A percentile compares a stretch with the other conserved stretches of the same genome.
These are phyloP conservation scores for Vachellia pachyceras DNA, from an alignment of 306 rosid genomes.

Conservation along the genomic window DNA sequence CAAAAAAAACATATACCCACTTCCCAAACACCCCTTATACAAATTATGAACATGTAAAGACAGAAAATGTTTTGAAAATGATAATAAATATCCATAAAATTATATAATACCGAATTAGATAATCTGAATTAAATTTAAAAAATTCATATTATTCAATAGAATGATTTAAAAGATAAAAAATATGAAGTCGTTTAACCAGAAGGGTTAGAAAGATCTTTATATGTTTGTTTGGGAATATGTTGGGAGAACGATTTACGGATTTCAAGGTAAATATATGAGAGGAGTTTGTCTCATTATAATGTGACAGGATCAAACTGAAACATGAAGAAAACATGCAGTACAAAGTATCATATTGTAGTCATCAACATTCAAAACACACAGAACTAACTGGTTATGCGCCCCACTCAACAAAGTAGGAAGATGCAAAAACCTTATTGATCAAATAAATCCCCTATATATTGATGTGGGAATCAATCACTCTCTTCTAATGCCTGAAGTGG, in stretches of 20 bases:
- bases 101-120: too few relatives aligned
- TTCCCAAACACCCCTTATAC: neutral
- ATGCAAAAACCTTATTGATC: constrained; percentile 13
- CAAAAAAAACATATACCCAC: neutral
- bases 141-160: too few relatives aligned
- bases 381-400: neutral
- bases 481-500: constrained; percentile 47
- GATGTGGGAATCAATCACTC: neutral
- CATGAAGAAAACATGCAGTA: neutral
- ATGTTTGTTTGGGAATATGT: too few relatives aligned
- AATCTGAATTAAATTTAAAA: too few relatives aligned
- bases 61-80: too few relatives aligned
- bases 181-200: neutral
- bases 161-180: neutral
- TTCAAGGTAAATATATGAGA: too few relatives aligned
- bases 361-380: neutral
- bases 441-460: neutral
- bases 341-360: neutral
- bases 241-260: too few relatives aligned
- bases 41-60: too few relatives aligned
- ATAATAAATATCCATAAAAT: too few relatives aligned
- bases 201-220: neutral
- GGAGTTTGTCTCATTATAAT: too few relatives aligned
- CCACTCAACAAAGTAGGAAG: constrained; percentile 1
- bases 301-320: neutral